Evolutionary conservation across 257 asterid genomes (phyloP).

Genomic region (Solanum paucissectum): DNA sequence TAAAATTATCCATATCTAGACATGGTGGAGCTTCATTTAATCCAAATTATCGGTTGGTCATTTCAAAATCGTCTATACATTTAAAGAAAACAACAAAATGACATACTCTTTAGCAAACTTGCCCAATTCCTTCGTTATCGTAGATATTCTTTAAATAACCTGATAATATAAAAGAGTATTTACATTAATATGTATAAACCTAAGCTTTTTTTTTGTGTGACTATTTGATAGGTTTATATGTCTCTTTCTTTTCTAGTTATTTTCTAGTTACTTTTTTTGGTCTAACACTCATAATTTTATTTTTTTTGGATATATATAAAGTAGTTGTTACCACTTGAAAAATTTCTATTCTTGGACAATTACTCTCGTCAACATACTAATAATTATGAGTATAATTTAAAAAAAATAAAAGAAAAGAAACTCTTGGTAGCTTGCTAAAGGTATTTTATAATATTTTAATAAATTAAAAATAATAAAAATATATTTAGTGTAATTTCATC

Average conservation of each 20-base stretch:
- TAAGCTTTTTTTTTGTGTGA: neutral
- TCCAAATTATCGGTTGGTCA: too few species aligned
- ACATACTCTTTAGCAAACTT: too few species aligned
- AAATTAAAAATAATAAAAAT: too few species aligned
- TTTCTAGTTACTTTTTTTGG: too few species aligned
- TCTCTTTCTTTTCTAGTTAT: neutral
- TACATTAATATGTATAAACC: neutral
- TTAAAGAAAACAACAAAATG: neutral
- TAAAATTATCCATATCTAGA: too few species aligned
- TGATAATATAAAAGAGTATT: neutral
- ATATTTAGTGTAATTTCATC: too few species aligned
- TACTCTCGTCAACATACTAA: neutral
- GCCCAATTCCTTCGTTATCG: accelerated
- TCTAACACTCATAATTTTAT: too few species aligned
- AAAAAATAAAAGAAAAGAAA: neutral
- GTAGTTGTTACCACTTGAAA: neutral
- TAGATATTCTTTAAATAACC: neutral
- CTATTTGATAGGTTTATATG: neutral
- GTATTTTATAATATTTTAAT: too few species aligned
- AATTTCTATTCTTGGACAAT: neutral
- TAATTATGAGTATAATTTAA: neutral
- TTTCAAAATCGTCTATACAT: neutral
- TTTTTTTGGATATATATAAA: neutral
- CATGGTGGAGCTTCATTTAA: neutral
- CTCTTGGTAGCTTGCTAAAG: too few species aligned